Evolutionary conservation across 306 rosid genomes (phyloP).

Genomic region (Ormosia emarginata): DNA sequence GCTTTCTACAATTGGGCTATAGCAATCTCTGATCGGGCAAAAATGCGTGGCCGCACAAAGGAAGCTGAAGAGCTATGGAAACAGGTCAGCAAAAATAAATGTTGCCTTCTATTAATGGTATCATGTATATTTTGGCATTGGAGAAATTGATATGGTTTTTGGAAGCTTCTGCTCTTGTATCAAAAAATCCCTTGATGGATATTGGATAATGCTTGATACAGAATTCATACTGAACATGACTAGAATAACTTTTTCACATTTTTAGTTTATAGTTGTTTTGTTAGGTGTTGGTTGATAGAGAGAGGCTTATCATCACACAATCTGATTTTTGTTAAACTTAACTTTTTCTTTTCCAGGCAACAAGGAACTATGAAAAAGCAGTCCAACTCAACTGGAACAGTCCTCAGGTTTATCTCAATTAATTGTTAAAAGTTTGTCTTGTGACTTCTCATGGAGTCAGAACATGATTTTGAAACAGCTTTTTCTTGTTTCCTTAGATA

Average conservation of each 20-base stretch:
- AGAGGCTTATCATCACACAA: neutral
- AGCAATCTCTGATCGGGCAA: conserved; percentile 98
- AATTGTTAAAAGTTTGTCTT: neutral
- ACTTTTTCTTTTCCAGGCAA: conserved; percentile 61
- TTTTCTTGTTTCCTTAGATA: neutral
- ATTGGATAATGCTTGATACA: neutral
- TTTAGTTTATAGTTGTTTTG: conserved; percentile 4
- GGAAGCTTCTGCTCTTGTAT: neutral
- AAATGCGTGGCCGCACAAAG: conserved; percentile 99
- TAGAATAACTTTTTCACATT: neutral
- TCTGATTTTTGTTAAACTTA: conserved; percentile 21
- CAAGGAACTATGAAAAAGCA: conserved; percentile 86
- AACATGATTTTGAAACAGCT: neutral
- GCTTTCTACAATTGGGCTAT: conserved; percentile 99
- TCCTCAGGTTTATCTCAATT: conserved; percentile 76
- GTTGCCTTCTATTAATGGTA: conserved; percentile 21
- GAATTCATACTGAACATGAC: neutral
- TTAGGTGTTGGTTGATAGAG: conserved; percentile 1
- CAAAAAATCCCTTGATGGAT: neutral
- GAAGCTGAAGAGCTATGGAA: conserved; percentile 99
- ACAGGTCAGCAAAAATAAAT: conserved; percentile 58
- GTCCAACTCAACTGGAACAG: conserved; percentile 98
- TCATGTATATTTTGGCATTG: neutral
- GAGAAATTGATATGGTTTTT: neutral
- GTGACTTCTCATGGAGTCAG: neutral